Conservation (phyloP, 2,329 filamentous ascomycete species). For the Zopfia rhizophila region DNA sequence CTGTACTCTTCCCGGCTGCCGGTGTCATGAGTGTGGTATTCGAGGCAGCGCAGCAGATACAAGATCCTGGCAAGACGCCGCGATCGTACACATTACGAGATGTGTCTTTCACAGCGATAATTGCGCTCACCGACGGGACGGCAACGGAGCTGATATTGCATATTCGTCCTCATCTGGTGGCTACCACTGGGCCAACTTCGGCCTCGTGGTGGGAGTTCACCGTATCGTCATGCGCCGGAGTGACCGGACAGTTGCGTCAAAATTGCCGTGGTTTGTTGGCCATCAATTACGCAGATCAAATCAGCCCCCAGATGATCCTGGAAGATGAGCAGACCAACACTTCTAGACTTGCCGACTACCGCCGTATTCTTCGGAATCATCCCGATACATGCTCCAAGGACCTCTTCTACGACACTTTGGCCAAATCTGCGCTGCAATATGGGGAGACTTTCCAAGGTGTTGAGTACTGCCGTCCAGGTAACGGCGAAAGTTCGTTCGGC, state of each 20-base stretch:
- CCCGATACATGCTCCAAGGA: too few relatives aligned
- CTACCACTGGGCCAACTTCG: conserved; percentile 5
- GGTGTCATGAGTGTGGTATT: conserved; percentile 36
- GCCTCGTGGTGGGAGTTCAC: conserved; percentile 6
- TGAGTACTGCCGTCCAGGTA: not conserved
- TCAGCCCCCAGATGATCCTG: too few relatives aligned
- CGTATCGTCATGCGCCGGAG: not conserved
- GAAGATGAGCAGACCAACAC: too few relatives aligned
- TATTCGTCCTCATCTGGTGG: conserved; percentile 17
- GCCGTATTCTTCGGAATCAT: too few relatives aligned
- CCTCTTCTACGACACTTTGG: too few relatives aligned
- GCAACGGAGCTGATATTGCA: conserved; percentile 14
- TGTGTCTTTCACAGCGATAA: not conserved
- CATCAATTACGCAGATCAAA: conserved; percentile 4
- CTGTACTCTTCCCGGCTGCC: conserved; percentile 36
- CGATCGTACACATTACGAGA: conserved; percentile 6
- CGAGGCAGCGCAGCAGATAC: conserved; percentile 31
- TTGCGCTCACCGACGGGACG: not conserved
- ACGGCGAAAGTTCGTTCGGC: not conserved
- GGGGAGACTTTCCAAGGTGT: conserved; percentile 2
- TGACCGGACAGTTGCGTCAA: not conserved
- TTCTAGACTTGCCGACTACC: too few relatives aligned
- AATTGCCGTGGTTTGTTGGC: conserved; percentile 7
- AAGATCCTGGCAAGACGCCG: not conserved
- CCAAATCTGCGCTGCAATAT: too few relatives aligned